phyloP scores from a whole-genome alignment of 805 yeast species.

The Nakazawaea anatomiae region DNA sequence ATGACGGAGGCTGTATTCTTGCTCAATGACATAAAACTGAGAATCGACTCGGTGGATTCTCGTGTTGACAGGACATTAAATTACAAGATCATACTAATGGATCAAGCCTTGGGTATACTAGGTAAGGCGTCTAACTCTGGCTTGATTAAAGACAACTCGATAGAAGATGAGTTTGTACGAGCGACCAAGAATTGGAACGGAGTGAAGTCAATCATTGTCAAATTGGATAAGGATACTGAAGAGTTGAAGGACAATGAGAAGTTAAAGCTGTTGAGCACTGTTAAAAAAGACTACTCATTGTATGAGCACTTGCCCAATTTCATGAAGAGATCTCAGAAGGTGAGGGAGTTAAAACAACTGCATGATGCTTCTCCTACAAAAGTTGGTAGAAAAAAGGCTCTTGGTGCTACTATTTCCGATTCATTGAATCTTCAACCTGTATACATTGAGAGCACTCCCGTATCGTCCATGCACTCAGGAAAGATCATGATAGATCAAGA shows the following conservation, averaged over 20 bases:
- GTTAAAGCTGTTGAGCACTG: background rate
- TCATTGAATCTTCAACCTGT: constrained; percentile 20
- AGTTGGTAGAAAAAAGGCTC: constrained; percentile 6
- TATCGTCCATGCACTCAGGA: background rate
- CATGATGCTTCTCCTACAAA: constrained; percentile 2
- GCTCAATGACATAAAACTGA: constrained; percentile 15
- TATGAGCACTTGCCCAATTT: constrained; percentile 1
- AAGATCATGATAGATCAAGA: background rate
- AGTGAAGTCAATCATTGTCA: background rate
- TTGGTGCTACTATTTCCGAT: constrained; percentile 6
- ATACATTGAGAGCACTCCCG: constrained; percentile 20
- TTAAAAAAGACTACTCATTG: background rate
- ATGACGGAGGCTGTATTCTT: constrained; percentile 32
- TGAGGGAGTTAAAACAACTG: background rate
- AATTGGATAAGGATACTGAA: background rate
- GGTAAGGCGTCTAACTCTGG: constrained; percentile 17
- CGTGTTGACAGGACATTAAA: background rate
- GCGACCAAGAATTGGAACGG: constrained; percentile 3
- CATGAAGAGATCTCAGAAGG: constrained; percentile 1
- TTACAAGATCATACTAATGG: constrained; percentile 7
- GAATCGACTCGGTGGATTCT: constrained; percentile 1
- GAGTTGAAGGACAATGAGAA: constrained; percentile 1
- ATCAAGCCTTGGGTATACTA: constrained; percentile 15
- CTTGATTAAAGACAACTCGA: constrained; percentile 10
- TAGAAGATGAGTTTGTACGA: constrained; percentile 4